A percentile compares a stretch with the other conserved stretches of the same genome.
These are phyloP conservation scores for Syzygium malaccense DNA, from an alignment of 441 rosid genomes.

Conservation along the genomic window DNA sequence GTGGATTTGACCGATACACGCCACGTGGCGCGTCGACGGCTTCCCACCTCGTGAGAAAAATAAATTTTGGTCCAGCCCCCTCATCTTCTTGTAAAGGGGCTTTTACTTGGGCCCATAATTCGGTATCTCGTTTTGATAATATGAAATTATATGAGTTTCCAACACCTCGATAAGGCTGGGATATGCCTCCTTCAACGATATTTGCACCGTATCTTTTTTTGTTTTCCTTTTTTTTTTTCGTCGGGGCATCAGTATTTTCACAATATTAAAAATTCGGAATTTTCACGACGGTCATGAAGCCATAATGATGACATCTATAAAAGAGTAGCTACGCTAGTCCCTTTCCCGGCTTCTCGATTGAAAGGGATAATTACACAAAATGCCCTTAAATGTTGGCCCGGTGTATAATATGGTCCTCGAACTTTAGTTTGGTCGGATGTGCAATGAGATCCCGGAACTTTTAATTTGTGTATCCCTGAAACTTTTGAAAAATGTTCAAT, in stretches of 20 bases:
- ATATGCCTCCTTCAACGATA: too few species aligned
- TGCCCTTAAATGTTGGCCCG: rapidly evolving
- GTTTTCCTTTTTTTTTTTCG: too few species aligned
- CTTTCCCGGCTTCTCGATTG: neutral
- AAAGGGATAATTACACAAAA: neutral
- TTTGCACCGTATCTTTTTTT: too few species aligned
- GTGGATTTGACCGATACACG: neutral
- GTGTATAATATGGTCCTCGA: neutral
- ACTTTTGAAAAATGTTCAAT: neutral
- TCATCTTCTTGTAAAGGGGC: neutral
- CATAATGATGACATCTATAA: neutral
- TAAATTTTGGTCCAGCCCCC: neutral
- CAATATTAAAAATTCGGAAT: neutral
- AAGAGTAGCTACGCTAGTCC: neutral
- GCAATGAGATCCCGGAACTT: rapidly evolving
- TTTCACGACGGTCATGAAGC: neutral
- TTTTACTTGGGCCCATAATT: neutral
- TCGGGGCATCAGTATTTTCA: neutral
- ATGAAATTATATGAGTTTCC: neutral
- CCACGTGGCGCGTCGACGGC: neutral
- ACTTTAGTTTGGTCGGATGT: too few species aligned
- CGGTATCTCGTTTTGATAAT: neutral
- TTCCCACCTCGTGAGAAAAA: neutral
- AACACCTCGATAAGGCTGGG: neutral
- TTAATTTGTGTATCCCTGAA: rapidly evolving